phyloP scores from a whole-genome alignment of 2,329 filamentous ascomycete genomes.

The Balansia obtecta region DNA sequence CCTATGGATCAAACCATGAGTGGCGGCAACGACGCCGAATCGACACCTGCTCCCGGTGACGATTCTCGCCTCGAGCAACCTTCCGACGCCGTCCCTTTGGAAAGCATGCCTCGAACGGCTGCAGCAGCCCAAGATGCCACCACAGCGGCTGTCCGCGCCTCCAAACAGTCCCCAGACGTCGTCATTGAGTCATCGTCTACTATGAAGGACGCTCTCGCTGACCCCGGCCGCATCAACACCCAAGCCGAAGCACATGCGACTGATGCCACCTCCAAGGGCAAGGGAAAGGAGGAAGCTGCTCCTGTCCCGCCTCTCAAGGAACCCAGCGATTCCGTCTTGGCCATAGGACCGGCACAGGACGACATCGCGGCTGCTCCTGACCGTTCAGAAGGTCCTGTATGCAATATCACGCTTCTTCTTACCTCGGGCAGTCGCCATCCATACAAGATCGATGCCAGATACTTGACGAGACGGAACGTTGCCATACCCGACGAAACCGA shows the following conservation, averaged over 20 bases:
- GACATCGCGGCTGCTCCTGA: constrained; percentile 24
- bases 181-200: constrained; percentile 9
- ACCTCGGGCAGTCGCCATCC: constrained; percentile 74
- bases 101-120: constrained; percentile 17
- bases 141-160: constrained; percentile 9
- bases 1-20: constrained; percentile 20
- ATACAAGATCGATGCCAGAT: constrained; percentile 80
- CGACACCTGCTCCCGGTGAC: constrained; percentile 10
- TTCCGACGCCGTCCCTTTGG: constrained; percentile 26
- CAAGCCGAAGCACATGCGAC: constrained; percentile 10
- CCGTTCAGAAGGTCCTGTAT: constrained; percentile 28
- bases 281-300: constrained; percentile 19
- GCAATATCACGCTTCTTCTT: constrained; percentile 72
- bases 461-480: constrained; percentile 70
- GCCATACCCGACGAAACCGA: constrained; percentile 54
- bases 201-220: constrained; percentile 6
- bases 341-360: constrained; percentile 31
- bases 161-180: constrained; percentile 9
- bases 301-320: constrained; percentile 18
- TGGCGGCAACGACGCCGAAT: constrained; percentile 15
- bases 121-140: constrained; percentile 7
- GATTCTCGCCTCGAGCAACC: constrained; percentile 21
- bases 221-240: constrained; percentile 9
- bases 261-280: constrained; percentile 17
- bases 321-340: constrained; percentile 23